Conservation (phyloP, 1,284 basidiomycete genomes). For the Athelia psychrophila region DNA sequence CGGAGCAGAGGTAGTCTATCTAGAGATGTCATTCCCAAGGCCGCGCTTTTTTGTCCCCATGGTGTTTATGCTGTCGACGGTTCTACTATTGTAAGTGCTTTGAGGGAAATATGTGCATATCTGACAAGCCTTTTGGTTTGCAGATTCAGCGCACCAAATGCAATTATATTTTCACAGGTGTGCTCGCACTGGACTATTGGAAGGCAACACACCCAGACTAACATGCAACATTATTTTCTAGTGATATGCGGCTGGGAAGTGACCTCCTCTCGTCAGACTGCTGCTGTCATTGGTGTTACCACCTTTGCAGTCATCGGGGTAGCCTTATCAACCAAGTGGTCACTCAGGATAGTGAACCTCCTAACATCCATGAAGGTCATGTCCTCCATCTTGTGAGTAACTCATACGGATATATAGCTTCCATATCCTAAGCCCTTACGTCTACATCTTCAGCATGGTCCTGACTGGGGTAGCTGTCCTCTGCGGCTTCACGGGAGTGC, state of each 20-base stretch:
- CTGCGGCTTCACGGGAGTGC: constrained; percentile 39
- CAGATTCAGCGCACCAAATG: constrained; percentile 18
- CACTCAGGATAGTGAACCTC: constrained; percentile 22
- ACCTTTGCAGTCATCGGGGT: constrained; percentile 20
- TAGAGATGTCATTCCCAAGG: constrained; percentile 30
- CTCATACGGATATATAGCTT: not conserved
- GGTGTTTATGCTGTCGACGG: constrained; percentile 39
- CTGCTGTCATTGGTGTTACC: constrained; percentile 17
- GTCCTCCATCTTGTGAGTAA: constrained; percentile 21
- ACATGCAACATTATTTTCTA: constrained; percentile 18
- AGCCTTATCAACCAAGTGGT: constrained; percentile 27
- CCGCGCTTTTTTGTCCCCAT: constrained; percentile 28
- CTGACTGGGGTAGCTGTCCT: constrained; percentile 47
- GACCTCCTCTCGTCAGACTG: constrained; percentile 19
- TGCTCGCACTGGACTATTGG: too few relatives aligned
- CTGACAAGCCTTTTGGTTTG: not conserved
- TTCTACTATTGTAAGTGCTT: constrained; percentile 32
- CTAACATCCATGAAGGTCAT: constrained; percentile 24
- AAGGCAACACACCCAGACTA: too few relatives aligned
- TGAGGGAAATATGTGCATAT: too few relatives aligned
- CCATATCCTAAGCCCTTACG: not conserved
- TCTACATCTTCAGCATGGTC: constrained; percentile 31
- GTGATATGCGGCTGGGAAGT: constrained; percentile 16
- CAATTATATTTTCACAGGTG: constrained; percentile 18
- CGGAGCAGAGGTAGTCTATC: constrained; percentile 45